Percentiles rank a stretch among this genome's conserved stretches.
Conservation (phyloP, 768 basidiomycete species). For the Artomyces pyxidatus region DNA sequence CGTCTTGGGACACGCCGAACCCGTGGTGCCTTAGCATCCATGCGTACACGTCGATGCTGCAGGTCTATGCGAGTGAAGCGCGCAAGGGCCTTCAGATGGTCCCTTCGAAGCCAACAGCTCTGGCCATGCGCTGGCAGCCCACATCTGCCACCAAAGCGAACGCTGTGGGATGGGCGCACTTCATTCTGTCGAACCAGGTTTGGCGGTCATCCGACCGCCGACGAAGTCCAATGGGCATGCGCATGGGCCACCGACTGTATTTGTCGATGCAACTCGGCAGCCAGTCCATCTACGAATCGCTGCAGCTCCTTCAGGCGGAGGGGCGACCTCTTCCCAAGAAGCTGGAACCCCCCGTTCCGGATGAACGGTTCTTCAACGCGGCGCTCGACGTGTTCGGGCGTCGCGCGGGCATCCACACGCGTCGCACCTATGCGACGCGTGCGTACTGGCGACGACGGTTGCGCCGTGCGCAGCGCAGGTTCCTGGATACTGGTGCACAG, state of each 20-base stretch:
- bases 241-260: not conserved
- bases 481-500: not conserved
- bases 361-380: slow-evolving; percentile 51
- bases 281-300: not conserved
- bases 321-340: not conserved
- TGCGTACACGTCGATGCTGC: slow-evolving; percentile 68
- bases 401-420: slow-evolving; percentile 9
- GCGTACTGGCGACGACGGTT: slow-evolving; percentile 26
- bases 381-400: slow-evolving; percentile 34
- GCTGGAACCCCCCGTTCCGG: not conserved
- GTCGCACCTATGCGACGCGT: slow-evolving; percentile 12
- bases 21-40: slow-evolving; percentile 63
- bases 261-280: not conserved
- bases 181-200: not conserved
- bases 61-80: slow-evolving; percentile 46
- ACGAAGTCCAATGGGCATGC: not conserved
- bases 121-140: not conserved
- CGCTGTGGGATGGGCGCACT: not conserved
- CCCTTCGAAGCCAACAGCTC: not conserved
- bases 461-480: slow-evolving; percentile 14
- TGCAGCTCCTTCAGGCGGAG: not conserved
- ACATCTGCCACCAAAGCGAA: not conserved
- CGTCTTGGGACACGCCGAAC: slow-evolving; percentile 35
- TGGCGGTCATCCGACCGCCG: not conserved
- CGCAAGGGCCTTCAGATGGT: not conserved